Conservation (phyloP, 192 early-diverging fungal genomes). For the Backusella liffmaniae region DNA sequence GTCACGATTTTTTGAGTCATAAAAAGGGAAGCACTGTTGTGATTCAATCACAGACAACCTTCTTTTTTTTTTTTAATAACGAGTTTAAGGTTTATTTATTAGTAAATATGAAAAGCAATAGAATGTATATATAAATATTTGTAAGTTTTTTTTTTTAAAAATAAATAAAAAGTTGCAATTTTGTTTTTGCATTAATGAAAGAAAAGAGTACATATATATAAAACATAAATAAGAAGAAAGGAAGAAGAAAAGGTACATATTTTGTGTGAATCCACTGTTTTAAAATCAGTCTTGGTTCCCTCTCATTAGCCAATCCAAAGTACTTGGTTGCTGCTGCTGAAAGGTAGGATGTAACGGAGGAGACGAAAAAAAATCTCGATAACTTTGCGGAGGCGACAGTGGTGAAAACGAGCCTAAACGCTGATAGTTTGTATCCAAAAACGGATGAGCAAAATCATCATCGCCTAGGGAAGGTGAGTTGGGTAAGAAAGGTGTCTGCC, state of each 20-base stretch:
- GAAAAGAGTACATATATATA: not conserved
- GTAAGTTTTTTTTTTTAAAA: not conserved
- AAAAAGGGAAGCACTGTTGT: too few species aligned
- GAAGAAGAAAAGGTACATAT: not conserved
- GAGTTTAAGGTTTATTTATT: not conserved
- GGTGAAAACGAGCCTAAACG: constrained; percentile 6
- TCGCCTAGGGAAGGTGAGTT: not conserved
- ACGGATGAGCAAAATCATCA: not conserved
- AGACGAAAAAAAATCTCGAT: not conserved
- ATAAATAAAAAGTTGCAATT: not conserved
- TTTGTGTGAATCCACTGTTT: not conserved
- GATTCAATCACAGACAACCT: not conserved
- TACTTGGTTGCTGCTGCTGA: not conserved
- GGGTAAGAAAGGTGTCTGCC: not conserved
- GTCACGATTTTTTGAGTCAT: too few species aligned
- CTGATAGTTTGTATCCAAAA: not conserved
- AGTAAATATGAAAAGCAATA: not conserved
- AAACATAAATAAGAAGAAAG: not conserved
- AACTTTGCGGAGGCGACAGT: constrained; percentile 8
- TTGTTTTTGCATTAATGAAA: not conserved
- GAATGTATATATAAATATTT: not conserved
- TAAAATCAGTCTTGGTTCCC: not conserved
- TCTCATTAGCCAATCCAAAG: not conserved
- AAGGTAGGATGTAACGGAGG: not conserved
- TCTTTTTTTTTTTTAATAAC: not conserved